Conservation (phyloP, 2,329 filamentous ascomycete species). For the Chalara sp. region DNA sequence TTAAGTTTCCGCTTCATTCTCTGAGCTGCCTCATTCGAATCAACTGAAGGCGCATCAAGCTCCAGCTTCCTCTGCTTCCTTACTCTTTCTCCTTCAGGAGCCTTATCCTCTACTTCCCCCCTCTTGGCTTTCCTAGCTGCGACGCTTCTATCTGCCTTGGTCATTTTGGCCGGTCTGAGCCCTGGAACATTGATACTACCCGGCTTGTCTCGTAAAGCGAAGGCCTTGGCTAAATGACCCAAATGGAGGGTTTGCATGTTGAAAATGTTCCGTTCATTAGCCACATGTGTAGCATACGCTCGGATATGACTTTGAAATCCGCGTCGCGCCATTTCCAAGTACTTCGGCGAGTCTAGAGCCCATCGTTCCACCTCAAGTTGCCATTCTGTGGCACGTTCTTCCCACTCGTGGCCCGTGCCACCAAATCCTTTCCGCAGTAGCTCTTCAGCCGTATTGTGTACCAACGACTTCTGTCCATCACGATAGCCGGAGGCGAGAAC, state of each 20-base stretch:
- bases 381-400: slow-evolving; percentile 59
- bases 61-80: slow-evolving; percentile 31
- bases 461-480: slow-evolving; percentile 57
- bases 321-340: slow-evolving; percentile 74
- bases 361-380: slow-evolving; percentile 62
- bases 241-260: slow-evolving; percentile 88
- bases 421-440: slow-evolving; percentile 60
- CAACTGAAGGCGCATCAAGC: slow-evolving; percentile 32
- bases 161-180: slow-evolving; percentile 34
- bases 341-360: slow-evolving; percentile 55
- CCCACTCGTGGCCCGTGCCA: slow-evolving; percentile 47
- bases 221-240: slow-evolving; percentile 90
- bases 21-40: slow-evolving; percentile 52
- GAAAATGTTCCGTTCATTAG: slow-evolving; percentile 78
- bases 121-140: slow-evolving; percentile 28
- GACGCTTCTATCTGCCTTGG: slow-evolving; percentile 33
- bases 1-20: slow-evolving; percentile 60
- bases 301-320: slow-evolving; percentile 89
- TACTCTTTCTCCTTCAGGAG: slow-evolving; percentile 25
- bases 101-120: slow-evolving; percentile 29
- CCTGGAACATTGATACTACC: slow-evolving; percentile 63
- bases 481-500: slow-evolving; percentile 34
- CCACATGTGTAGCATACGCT: slow-evolving; percentile 90
- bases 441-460: slow-evolving; percentile 56
- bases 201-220: slow-evolving; percentile 81